Evolutionary conservation across 208 protist species (phyloP).

Genomic region (Trypanosoma brucei): DNA sequence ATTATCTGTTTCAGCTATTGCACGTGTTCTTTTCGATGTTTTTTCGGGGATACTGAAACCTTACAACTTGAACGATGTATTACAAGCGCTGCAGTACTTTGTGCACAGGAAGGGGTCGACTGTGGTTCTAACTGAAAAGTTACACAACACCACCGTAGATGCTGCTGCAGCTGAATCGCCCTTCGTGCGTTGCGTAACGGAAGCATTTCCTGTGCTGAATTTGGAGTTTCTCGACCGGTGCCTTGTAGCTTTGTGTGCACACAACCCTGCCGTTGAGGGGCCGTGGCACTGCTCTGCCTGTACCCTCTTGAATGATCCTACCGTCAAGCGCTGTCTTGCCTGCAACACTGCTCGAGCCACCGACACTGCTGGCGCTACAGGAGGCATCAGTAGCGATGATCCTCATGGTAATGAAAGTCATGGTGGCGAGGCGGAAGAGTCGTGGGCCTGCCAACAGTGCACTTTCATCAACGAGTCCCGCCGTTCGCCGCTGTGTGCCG

Average conservation of each 20-base stretch:
- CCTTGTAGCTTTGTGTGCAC: no score
- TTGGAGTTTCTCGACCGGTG: no score
- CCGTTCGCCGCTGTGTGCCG: constrained; percentile 27
- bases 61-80: constrained; percentile 29
- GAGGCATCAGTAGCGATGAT: no score
- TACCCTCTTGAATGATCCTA: no score
- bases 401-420: no score
- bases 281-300: no score
- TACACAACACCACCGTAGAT: neutral
- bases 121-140: neutral
- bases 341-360: no score
- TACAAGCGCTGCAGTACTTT: constrained; percentile 27
- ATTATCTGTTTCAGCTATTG: constrained; percentile 3
- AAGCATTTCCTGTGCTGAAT: no score
- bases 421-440: constrained; percentile 20
- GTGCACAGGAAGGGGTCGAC: neutral
- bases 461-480: constrained; percentile 60
- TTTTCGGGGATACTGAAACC: constrained; percentile 30
- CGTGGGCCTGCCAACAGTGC: constrained; percentile 54
- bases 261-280: no score
- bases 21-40: constrained; percentile 22
- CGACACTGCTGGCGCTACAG: no score
- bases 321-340: no score
- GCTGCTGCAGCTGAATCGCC: neutral
- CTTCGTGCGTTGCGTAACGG: no score